Conservation (phyloP, 257 asterid genomes). For the Solanum paucissectum region DNA sequence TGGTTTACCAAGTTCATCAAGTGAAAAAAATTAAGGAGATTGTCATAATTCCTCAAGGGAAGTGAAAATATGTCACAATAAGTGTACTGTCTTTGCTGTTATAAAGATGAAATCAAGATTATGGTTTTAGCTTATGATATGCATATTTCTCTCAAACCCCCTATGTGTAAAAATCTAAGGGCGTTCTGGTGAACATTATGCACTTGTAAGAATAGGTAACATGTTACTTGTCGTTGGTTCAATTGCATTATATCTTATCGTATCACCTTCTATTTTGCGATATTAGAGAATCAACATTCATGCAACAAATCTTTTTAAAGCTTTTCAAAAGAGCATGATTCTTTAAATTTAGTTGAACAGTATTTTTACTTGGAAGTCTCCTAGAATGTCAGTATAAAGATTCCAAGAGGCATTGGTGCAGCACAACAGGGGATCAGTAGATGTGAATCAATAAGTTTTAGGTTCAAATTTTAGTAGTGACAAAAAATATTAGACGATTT, state of each 20-base stretch:
- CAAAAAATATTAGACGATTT: too few species aligned
- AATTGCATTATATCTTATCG: not conserved
- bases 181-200: not conserved
- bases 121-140: not conserved
- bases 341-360: not conserved
- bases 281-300: not conserved
- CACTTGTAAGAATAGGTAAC: not conserved
- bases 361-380: not conserved
- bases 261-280: not conserved
- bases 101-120: not conserved
- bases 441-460: not conserved
- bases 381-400: not conserved
- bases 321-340: not conserved
- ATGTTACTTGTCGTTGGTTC: not conserved
- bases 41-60: not conserved
- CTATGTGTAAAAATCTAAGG: not conserved
- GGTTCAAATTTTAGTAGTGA: not conserved
- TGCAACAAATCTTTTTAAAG: not conserved
- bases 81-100: not conserved
- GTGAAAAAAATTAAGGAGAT: conserved; percentile 1
- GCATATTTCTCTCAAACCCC: not conserved
- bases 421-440: not conserved
- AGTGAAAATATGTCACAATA: not conserved
- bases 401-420: not conserved
- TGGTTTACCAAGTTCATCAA: conserved; percentile 47